Percentiles rank a stretch among this genome's conserved stretches.
phyloP scores from a whole-genome alignment of 2,329 filamentous ascomycete genomes.

The Colletotrichum sp. region DNA sequence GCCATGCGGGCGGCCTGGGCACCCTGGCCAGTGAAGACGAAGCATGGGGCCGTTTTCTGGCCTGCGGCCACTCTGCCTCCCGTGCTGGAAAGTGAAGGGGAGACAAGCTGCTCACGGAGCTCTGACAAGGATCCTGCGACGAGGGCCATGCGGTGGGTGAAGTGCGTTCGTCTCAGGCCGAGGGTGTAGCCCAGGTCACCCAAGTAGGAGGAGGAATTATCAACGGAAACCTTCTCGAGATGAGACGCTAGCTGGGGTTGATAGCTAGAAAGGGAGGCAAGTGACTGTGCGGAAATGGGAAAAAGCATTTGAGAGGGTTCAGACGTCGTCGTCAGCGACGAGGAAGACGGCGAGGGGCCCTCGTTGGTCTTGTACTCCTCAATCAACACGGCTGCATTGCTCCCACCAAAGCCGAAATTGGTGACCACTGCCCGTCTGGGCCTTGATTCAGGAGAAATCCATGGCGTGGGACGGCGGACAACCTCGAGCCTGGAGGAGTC shows the following conservation, averaged over 20 bases:
- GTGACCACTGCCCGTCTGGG: neutral
- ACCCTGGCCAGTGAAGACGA: neutral
- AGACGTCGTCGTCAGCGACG: neutral
- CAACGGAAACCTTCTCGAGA: neutral
- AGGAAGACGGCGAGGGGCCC: fast-evolving
- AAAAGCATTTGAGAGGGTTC: neutral
- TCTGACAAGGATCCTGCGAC: neutral
- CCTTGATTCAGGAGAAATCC: neutral
- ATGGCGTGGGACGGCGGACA: neutral
- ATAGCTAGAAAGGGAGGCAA: neutral
- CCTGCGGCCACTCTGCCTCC: neutral
- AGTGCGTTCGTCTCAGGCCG: neutral
- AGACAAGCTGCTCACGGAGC: neutral
- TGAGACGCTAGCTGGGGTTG: neutral
- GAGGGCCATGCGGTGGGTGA: neutral
- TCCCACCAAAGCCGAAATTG: neutral
- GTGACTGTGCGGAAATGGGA: neutral
- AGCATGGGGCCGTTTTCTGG: neutral
- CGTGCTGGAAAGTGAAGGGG: neutral
- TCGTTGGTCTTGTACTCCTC: neutral
- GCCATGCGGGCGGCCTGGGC: neutral
- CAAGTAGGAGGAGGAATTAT: neutral
- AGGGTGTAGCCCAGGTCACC: neutral
- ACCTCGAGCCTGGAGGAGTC: neutral
- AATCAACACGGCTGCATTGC: neutral